Conservation (phyloP, 176 grass and related monocot species). For the Aegilops speltoides region DNA sequence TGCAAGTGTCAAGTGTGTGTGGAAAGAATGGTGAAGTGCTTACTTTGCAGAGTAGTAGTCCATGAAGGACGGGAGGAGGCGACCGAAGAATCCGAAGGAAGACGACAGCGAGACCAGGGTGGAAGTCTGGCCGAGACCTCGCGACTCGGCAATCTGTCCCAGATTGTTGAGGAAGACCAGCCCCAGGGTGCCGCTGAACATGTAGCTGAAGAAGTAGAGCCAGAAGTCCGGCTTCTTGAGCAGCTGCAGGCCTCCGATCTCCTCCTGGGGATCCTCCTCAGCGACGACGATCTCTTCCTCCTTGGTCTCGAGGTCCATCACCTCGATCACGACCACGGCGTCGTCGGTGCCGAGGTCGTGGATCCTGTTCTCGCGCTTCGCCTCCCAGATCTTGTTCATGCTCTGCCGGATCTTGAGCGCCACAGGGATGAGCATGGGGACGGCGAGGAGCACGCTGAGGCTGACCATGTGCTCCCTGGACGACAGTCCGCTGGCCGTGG, state of each 20-base stretch:
- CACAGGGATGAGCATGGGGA: slow-evolving; percentile 64
- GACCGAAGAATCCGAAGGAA: slow-evolving; percentile 98
- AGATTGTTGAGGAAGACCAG: slow-evolving; percentile 96
- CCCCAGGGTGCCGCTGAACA: slow-evolving; percentile 94
- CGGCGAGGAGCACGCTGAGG: slow-evolving; percentile 60
- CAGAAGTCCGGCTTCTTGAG: slow-evolving; percentile 75
- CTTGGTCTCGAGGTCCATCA: neutral
- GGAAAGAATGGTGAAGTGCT: slow-evolving; percentile 48
- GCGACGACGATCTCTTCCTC: neutral
- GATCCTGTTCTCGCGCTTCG: slow-evolving; percentile 73
- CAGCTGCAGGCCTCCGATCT: slow-evolving; percentile 68
- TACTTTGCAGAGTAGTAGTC: slow-evolving; percentile 93
- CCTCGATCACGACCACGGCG: slow-evolving; percentile 22
- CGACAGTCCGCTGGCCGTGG: slow-evolving; percentile 50
- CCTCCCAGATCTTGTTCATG: slow-evolving; percentile 45
- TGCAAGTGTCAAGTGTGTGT: neutral
- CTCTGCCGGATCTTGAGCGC: slow-evolving; percentile 58
- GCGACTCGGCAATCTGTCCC: slow-evolving; percentile 91
- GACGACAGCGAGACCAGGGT: slow-evolving; percentile 91
- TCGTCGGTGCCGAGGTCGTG: slow-evolving; percentile 57
- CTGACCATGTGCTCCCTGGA: slow-evolving; percentile 66
- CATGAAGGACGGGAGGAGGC: slow-evolving; percentile 76
- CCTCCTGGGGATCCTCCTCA: slow-evolving; percentile 33
- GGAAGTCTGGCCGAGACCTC: slow-evolving; percentile 55
- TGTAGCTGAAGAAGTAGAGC: slow-evolving; percentile 98